Evolutionary conservation across 306 rosid species (phyloP), one percentile per base, ranked within the genome.

Genomic region (Canavalia ensiformis): DNA sequence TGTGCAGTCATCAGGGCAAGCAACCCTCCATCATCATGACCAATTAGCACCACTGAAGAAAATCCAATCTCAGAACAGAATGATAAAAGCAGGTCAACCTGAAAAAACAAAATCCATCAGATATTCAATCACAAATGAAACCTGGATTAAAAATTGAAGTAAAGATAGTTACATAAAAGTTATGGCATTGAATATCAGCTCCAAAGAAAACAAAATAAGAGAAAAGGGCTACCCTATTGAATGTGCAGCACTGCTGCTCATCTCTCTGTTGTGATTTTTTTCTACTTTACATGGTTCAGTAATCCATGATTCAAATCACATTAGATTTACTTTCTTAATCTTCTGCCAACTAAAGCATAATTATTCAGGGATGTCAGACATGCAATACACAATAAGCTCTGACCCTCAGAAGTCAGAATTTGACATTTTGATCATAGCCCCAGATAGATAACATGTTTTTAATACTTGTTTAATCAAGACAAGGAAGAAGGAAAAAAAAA

Each of bases 1-100:
- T 90, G 91, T 6, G 97, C 93, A 46, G 97, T 89, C 94, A 88
- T 91, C 79, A 94, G 75, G 82, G 94, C 92, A 64, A 94, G 87
- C 84, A 94, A 79, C 56, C 97, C 97, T 82, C 98, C 98, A 71
- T 92, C 98, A 78, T 94, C 98, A 68, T 94, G 98, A 72, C 97
- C 98, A 47, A 92, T 88, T 65, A 94, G 55, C 70, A 83, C 62
- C 76, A 83, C 79, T 9, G 80, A 78, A 12, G 86, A 72, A 46
- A 83, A 83, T 65, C 80, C 72, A 37, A 78, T 78, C 84, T 73
- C 87, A 7, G 80, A 78, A 74, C 80, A 84, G 73, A 84, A 72
- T 56, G 87, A 54, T 39, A 83, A 72, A 83, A 83, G 87, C 80
- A 83, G 8, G 34, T 78, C 83, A 65, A 83, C 34, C 83, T 83